Evolutionary conservation across 2,329 filamentous ascomycete genomes (phyloP).

Genomic region (Cladosporium colombiae): DNA sequence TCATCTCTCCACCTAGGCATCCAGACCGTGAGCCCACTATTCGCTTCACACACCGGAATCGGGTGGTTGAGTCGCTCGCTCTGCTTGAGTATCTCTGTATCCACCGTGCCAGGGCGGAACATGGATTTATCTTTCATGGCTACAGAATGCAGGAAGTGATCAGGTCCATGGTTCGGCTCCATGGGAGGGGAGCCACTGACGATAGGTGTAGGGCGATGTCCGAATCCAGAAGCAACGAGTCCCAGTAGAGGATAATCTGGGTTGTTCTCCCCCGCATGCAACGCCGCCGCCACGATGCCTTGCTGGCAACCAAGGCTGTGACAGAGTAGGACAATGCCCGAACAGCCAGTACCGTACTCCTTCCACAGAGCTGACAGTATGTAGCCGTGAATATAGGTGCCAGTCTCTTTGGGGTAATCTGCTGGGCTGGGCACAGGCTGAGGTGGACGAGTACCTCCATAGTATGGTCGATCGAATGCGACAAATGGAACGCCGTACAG

Average conservation of each 20-base stretch:
- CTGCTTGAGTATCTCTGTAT: not conserved
- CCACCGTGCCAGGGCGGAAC: slow-evolving; percentile 4
- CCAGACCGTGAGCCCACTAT: not conserved
- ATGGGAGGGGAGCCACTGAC: not conserved
- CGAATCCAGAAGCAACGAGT: slow-evolving; percentile 1
- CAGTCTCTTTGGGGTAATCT: not conserved
- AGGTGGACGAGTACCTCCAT: not conserved
- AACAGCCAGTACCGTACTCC: not conserved
- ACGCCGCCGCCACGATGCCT: not conserved
- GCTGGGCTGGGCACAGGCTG: not conserved
- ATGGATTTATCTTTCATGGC: slow-evolving; percentile 1
- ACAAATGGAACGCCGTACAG: slow-evolving; percentile 1
- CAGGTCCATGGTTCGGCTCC: not conserved
- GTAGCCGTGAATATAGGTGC: not conserved
- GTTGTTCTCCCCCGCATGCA: not conserved
- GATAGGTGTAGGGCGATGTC: not conserved
- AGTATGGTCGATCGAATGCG: slow-evolving; percentile 8
- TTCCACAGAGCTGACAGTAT: slow-evolving; percentile 3
- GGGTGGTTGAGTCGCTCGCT: slow-evolving; percentile 2
- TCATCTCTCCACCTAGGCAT: not conserved
- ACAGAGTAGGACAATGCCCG: slow-evolving; percentile 7
- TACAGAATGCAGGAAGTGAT: not conserved
- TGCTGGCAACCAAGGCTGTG: slow-evolving; percentile 1
- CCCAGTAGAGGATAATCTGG: slow-evolving; percentile 4
- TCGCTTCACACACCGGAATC: not conserved